These are phyloP conservation scores for Quaeritorhiza haematococci DNA, from an alignment of 371 early-diverging fungal species.

Conservation along the genomic window DNA sequence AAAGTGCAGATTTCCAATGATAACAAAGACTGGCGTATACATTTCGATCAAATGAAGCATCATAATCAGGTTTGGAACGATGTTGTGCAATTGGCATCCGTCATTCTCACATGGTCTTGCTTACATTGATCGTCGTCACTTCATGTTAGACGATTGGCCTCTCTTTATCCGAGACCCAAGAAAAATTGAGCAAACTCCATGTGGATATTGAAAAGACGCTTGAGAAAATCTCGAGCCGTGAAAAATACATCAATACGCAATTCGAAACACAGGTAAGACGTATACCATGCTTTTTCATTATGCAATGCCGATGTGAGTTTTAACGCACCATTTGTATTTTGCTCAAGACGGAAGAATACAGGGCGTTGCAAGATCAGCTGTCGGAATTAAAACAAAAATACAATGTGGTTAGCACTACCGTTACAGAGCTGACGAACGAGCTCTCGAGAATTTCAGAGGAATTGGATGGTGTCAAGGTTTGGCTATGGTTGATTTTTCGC, in stretches of 20 bases:
- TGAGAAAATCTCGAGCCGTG: slow-evolving; percentile 46
- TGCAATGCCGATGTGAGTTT: background rate
- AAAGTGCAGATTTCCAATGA: slow-evolving; percentile 43
- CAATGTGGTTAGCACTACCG: slow-evolving; percentile 29
- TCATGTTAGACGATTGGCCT: slow-evolving; percentile 22
- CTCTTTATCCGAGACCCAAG: slow-evolving; percentile 26
- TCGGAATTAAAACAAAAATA: slow-evolving; percentile 42
- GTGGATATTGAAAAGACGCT: slow-evolving; percentile 43
- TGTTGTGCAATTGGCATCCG: background rate
- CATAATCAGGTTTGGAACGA: slow-evolving; percentile 29
- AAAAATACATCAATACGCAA: slow-evolving; percentile 53
- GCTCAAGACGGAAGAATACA: slow-evolving; percentile 37
- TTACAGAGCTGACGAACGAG: slow-evolving; percentile 38
- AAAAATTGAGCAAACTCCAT: slow-evolving; percentile 32
- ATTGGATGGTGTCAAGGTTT: slow-evolving; percentile 46
- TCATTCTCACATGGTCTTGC: background rate
- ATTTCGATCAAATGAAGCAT: slow-evolving; percentile 40
- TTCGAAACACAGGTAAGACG: slow-evolving; percentile 39
- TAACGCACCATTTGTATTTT: too few species aligned
- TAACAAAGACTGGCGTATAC: slow-evolving; percentile 54
- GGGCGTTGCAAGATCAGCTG: slow-evolving; percentile 36
- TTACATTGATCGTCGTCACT: background rate
- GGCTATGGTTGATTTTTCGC: too few species aligned
- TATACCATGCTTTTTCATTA: background rate
- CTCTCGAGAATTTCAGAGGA: slow-evolving; percentile 41